Evolutionary conservation across 2,329 filamentous ascomycete genomes (phyloP).

Genomic region (Aspergillus sp.): DNA sequence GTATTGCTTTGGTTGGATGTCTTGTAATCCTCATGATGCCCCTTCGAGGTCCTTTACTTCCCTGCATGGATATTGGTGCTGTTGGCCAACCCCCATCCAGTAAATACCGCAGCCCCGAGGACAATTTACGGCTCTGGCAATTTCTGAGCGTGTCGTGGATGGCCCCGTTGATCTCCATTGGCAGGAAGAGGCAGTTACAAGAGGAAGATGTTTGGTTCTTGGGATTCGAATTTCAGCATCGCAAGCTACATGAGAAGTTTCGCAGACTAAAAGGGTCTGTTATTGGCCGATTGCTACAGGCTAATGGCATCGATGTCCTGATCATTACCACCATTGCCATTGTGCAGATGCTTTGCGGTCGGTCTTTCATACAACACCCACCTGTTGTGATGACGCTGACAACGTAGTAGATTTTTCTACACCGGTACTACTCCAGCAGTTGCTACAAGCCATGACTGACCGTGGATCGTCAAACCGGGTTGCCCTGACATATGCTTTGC

Average conservation of each 20-base stretch:
- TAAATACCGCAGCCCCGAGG: constrained; percentile 72
- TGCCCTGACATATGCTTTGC: constrained; percentile 65
- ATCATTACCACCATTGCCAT: constrained; percentile 67
- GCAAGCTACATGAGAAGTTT: constrained; percentile 71
- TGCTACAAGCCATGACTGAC: constrained; percentile 67
- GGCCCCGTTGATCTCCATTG: constrained; percentile 67
- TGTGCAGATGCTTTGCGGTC: constrained; percentile 60
- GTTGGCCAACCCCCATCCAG: constrained; percentile 59
- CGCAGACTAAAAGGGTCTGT: constrained; percentile 72
- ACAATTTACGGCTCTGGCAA: constrained; percentile 75
- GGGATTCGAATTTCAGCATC: constrained; percentile 79
- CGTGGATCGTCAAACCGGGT: constrained; percentile 52
- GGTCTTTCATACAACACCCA: constrained; percentile 16
- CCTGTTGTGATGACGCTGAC: constrained; percentile 17
- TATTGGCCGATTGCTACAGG: constrained; percentile 66
- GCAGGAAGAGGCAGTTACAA: constrained; percentile 65
- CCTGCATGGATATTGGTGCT: constrained; percentile 59
- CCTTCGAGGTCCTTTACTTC: constrained; percentile 61
- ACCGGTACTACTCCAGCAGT: constrained; percentile 70
- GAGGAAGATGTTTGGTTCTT: constrained; percentile 81
- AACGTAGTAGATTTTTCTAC: constrained; percentile 54
- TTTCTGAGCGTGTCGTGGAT: constrained; percentile 88
- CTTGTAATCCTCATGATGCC: constrained; percentile 67
- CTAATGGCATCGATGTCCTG: constrained; percentile 77
- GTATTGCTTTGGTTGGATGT: constrained; percentile 51